Evolutionary conservation across 768 basidiomycete species (phyloP), one percentile per base, ranked within the genome.

Genomic region (Auriscalpium microsporum): DNA sequence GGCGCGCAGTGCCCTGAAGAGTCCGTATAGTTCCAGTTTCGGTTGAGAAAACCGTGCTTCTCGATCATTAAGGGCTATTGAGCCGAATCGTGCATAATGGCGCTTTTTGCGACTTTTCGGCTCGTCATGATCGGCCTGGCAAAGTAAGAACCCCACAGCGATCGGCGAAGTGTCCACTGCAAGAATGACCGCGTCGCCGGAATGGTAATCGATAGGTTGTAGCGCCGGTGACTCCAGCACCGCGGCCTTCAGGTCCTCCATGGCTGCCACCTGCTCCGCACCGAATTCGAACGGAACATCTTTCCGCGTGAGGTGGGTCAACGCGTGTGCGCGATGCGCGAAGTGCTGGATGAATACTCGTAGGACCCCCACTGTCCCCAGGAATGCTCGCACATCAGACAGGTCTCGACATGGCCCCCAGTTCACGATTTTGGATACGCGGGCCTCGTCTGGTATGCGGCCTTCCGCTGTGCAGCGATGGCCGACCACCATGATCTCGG

Each of bases 391-490:
- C 10, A 68, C 64, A 2, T 67, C 67, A 0, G 62, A 51, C 8
- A 62, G 48, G 21, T 44, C 44, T 5, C 36, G 37, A 21, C 60
- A 62, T 0, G 61, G 49, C 0, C 59, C 61, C 68, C 68, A 67
- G 46, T 54, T 62, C 36, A 44, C 13, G 46, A 64, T 60, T 40
- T 73, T 73, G 10, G 53, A 63, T 13, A 63, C 57, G 8, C 50
- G 64, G 1, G 23, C 36, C 6, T 65, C 48, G 4, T 74, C 67
- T 0, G 72, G 70, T 0, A 69, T 28, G 0, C 63, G 58, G 0
- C 71, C 75, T 17, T 71, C 62, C 7, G 62, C 65, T 0, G 68
- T 73, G 49, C 73, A 76, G 2, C 52, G 51, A 48, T 78, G 71
- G 1, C 75, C 73, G 0, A 78, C 56, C 0, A 77, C 65, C 0